A percentile compares a stretch with the other conserved stretches of the same genome.
Conservation (phyloP, 805 yeast species). For the Pichia nakasei region DNA sequence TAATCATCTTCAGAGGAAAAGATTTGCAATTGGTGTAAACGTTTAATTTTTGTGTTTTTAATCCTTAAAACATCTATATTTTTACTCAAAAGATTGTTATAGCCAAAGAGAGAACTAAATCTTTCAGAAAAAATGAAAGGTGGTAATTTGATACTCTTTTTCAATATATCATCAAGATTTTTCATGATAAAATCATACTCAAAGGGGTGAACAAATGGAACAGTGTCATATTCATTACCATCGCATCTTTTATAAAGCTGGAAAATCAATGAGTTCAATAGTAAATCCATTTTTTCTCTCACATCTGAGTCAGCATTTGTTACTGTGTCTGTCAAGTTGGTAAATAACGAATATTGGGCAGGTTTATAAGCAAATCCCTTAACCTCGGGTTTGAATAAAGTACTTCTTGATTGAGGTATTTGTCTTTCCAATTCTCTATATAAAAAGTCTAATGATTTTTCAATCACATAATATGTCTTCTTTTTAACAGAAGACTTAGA, state of each 20-base stretch:
- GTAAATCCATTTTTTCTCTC: constrained; percentile 10
- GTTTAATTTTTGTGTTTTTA: constrained; percentile 10
- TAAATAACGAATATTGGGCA: constrained; percentile 11
- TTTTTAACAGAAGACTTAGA: neutral
- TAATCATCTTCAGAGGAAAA: constrained; percentile 16
- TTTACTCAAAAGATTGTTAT: constrained; percentile 1
- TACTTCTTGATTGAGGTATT: constrained; percentile 2
- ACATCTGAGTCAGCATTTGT: constrained; percentile 4
- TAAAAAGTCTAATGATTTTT: constrained; percentile 13
- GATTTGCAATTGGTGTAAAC: constrained; percentile 10
- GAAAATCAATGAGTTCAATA: constrained; percentile 14
- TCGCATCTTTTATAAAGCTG: constrained; percentile 14
- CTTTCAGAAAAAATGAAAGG: constrained; percentile 13
- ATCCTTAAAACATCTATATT: constrained; percentile 4
- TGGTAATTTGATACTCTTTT: constrained; percentile 10
- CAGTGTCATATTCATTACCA: constrained; percentile 11
- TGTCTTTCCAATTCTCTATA: constrained; percentile 6
- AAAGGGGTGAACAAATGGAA: constrained; percentile 17
- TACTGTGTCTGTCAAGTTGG: constrained; percentile 5
- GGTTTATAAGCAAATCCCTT: constrained; percentile 14
- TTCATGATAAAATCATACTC: constrained; percentile 18
- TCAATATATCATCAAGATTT: constrained; percentile 7
- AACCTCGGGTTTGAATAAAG: constrained; percentile 3
- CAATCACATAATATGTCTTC: constrained; percentile 6
- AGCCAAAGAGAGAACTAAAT: constrained; percentile 8